These are phyloP conservation scores for Nannochloropsis salina DNA, from an alignment of 108 stramenopile genomes.

Conservation along the genomic window DNA sequence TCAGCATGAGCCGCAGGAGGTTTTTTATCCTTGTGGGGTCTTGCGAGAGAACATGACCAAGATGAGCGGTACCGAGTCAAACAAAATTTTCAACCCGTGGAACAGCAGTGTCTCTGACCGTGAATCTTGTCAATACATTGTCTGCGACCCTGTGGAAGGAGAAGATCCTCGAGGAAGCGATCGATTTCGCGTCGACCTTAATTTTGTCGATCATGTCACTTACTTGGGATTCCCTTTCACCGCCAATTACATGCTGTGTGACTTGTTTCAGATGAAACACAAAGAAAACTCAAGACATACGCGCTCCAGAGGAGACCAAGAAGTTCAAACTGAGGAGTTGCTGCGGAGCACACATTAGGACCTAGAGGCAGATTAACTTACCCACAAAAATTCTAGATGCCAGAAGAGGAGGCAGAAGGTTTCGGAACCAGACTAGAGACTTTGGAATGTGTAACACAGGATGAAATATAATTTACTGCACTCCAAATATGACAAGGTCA, in stretches of 20 bases:
- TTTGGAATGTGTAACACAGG: too few species aligned
- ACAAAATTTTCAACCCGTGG: neutral
- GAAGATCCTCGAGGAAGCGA: conserved; percentile 6
- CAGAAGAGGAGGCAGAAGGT: too few species aligned
- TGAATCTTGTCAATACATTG: neutral
- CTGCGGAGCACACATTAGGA: too few species aligned
- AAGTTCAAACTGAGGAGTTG: too few species aligned
- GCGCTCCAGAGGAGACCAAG: too few species aligned
- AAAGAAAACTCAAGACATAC: neutral
- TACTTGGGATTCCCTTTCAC: neutral
- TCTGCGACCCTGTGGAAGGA: neutral
- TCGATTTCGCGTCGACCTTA: neutral
- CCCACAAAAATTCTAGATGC: too few species aligned
- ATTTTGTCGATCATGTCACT: neutral
- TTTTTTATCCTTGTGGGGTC: conserved; percentile 20
- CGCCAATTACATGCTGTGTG: neutral
- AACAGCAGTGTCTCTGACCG: neutral
- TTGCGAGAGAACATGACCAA: neutral
- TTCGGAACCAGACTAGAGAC: too few species aligned
- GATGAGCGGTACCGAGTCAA: neutral
- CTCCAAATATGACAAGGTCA: too few species aligned
- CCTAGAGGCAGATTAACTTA: too few species aligned
- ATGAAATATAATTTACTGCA: too few species aligned
- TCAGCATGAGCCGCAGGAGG: conserved; percentile 19
- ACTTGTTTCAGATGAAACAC: neutral